Evolutionary conservation across 2,329 filamentous ascomycete genomes (phyloP).

Genomic region (Colletotrichum camelliae): DNA sequence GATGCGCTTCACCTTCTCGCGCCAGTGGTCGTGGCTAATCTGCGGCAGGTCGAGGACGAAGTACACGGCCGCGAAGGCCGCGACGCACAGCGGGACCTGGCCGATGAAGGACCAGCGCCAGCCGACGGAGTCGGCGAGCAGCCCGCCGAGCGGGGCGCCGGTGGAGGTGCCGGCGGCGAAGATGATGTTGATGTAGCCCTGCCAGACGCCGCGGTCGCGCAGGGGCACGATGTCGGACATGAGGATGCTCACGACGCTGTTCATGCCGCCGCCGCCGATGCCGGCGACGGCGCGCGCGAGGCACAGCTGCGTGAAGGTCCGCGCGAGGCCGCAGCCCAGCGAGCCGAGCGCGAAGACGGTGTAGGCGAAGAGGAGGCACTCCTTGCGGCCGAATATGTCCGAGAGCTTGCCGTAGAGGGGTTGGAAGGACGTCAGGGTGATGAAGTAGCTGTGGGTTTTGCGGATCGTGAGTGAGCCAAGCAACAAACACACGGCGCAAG

Average conservation of each 20-base stretch:
- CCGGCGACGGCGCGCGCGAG: slow-evolving; percentile 58
- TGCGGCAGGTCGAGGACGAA: slow-evolving; percentile 67
- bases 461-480: no score
- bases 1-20: slow-evolving; percentile 67
- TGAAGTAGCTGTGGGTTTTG: slow-evolving; percentile 56
- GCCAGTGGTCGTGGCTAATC: slow-evolving; percentile 65
- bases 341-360: slow-evolving; percentile 69
- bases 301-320: slow-evolving; percentile 69
- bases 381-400: slow-evolving; percentile 74
- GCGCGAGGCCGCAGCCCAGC: slow-evolving; percentile 66
- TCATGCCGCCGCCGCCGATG: slow-evolving; percentile 76
- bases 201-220: slow-evolving; percentile 74
- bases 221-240: slow-evolving; percentile 75
- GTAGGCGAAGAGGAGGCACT: slow-evolving; percentile 69
- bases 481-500: no score
- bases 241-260: slow-evolving; percentile 71
- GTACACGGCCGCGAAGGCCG: slow-evolving; percentile 69
- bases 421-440: slow-evolving; percentile 78
- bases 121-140: slow-evolving; percentile 74
- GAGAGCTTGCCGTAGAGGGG: slow-evolving; percentile 75
- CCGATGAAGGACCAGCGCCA: slow-evolving; percentile 78
- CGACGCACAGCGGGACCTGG: slow-evolving; percentile 71
- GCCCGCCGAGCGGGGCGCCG: slow-evolving; percentile 74
- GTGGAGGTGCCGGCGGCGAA: slow-evolving; percentile 71
- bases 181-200: slow-evolving; percentile 75